Conservation (phyloP, 108 stramenopile species). For the Cyclotella kingstonii region DNA sequence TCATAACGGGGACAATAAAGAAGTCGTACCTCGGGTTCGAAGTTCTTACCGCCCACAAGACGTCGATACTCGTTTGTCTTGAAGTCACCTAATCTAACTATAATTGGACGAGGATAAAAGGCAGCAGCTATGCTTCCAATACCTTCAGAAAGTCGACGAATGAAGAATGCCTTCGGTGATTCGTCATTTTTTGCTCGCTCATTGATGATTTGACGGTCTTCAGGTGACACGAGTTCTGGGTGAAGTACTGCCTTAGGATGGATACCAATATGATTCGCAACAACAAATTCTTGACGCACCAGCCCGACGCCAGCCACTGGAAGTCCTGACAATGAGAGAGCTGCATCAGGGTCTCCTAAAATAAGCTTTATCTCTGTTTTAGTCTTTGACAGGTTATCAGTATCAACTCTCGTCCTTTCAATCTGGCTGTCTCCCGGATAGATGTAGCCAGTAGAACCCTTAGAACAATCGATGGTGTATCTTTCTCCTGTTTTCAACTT, state of each 20-base stretch:
- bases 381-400: slow-evolving; percentile 27
- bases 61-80: slow-evolving; percentile 47
- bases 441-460: slow-evolving; percentile 21
- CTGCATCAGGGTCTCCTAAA: slow-evolving; percentile 48
- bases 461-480: slow-evolving; percentile 39
- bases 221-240: slow-evolving; percentile 30
- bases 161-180: slow-evolving; percentile 43
- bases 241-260: slow-evolving; percentile 43
- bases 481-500: slow-evolving; percentile 46
- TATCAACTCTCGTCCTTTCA: slow-evolving; percentile 32
- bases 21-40: slow-evolving; percentile 53
- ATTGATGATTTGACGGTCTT: slow-evolving; percentile 26
- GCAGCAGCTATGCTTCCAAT: slow-evolving; percentile 47
- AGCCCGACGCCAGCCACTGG: slow-evolving; percentile 44
- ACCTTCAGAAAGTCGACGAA: slow-evolving; percentile 34
- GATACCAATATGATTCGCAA: slow-evolving; percentile 39
- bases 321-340: slow-evolving; percentile 30
- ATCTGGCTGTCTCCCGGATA: slow-evolving; percentile 21
- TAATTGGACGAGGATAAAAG: slow-evolving; percentile 47
- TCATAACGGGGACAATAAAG: too few relatives aligned
- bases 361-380: slow-evolving; percentile 49
- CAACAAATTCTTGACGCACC: slow-evolving; percentile 36
- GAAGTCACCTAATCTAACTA: slow-evolving; percentile 49
- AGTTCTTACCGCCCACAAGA: slow-evolving; percentile 43
- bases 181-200: slow-evolving; percentile 31